Evolutionary conservation across 2,329 filamentous ascomycete species (phyloP).

Genomic region (Fusarium incarnatum): DNA sequence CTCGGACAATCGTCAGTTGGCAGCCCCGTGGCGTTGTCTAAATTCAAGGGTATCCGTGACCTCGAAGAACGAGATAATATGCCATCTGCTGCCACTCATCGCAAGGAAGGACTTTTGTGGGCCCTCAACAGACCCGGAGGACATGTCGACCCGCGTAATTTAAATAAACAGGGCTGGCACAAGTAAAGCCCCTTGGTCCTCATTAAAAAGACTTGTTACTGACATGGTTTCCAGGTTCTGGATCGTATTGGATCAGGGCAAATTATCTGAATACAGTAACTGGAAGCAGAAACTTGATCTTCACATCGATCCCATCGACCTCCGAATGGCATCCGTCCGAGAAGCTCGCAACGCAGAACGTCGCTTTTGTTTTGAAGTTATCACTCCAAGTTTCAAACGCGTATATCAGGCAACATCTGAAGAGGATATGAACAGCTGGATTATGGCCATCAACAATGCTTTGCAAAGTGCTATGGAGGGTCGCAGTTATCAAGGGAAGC

Average conservation of each 20-base stretch:
- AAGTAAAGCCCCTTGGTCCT: constrained; percentile 73
- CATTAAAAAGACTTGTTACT: constrained; percentile 15
- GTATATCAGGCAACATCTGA: constrained; percentile 98
- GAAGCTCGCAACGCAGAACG: constrained; percentile 95
- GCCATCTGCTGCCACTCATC: constrained; percentile 67
- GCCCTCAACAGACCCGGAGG: constrained; percentile 91
- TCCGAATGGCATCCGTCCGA: constrained; percentile 95
- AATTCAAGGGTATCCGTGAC: constrained; percentile 93
- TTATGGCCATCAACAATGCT: constrained; percentile 95
- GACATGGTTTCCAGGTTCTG: constrained; percentile 76
- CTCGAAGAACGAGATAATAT: constrained; percentile 83
- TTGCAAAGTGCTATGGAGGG: constrained; percentile 95
- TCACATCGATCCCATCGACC: constrained; percentile 97
- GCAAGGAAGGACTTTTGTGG: constrained; percentile 96
- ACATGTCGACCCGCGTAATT: constrained; percentile 92
- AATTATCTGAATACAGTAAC: constrained; percentile 97
- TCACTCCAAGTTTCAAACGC: constrained; percentile 94
- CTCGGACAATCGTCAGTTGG: constrained; percentile 58
- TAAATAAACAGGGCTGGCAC: constrained; percentile 99
- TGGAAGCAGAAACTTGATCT: constrained; percentile 98
- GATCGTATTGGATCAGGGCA: constrained; percentile 97
- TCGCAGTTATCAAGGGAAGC: constrained; percentile 69
- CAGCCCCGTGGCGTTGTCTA: constrained; percentile 65
- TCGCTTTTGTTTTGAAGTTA: constrained; percentile 97
- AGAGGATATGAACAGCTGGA: constrained; percentile 98